These are phyloP conservation scores for Hippophae tibetana DNA, from an alignment of 306 rosid genomes.

Conservation along the genomic window DNA sequence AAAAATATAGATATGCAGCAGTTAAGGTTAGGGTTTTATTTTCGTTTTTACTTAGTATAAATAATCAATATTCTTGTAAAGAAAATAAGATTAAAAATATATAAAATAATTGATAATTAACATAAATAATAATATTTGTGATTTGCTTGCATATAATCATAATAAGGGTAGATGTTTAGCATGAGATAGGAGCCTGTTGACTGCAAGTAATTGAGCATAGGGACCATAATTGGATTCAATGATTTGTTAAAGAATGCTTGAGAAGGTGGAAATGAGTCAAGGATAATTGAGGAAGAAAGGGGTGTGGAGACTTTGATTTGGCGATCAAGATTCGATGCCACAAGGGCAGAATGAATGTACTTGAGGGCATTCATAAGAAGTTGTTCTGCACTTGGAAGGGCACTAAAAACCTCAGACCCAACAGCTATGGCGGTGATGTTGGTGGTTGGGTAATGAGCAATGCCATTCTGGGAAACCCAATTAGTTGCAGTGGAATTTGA, in stretches of 20 bases:
- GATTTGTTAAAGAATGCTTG: slow-evolving; percentile 79
- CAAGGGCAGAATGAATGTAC: slow-evolving; percentile 64
- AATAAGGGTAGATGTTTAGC: slow-evolving; percentile 78
- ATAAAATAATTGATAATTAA: no score
- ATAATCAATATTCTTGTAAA: no score
- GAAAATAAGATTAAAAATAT: no score
- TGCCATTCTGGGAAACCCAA: slow-evolving; percentile 72
- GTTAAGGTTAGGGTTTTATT: no score
- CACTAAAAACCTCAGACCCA: slow-evolving; percentile 67
- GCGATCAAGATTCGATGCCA: slow-evolving; percentile 68
- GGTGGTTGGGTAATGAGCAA: slow-evolving; percentile 79
- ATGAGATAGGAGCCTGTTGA: slow-evolving; percentile 58
- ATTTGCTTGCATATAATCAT: slow-evolving; percentile 71
- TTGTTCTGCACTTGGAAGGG: slow-evolving; percentile 64
- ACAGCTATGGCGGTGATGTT: slow-evolving; percentile 72
- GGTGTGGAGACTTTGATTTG: slow-evolving; percentile 74
- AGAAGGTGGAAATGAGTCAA: slow-evolving; percentile 82
- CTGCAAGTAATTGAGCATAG: slow-evolving; percentile 66
- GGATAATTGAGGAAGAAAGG: slow-evolving; percentile 62
- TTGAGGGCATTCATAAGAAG: slow-evolving; percentile 59
- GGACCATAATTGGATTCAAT: slow-evolving; percentile 52
- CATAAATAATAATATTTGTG: no score
- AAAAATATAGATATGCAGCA: no score
- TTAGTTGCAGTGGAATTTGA: slow-evolving; percentile 74
- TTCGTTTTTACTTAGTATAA: no score